These are phyloP conservation scores for Puya raimondii DNA, from an alignment of 176 grass and related monocot genomes.

Conservation along the genomic window DNA sequence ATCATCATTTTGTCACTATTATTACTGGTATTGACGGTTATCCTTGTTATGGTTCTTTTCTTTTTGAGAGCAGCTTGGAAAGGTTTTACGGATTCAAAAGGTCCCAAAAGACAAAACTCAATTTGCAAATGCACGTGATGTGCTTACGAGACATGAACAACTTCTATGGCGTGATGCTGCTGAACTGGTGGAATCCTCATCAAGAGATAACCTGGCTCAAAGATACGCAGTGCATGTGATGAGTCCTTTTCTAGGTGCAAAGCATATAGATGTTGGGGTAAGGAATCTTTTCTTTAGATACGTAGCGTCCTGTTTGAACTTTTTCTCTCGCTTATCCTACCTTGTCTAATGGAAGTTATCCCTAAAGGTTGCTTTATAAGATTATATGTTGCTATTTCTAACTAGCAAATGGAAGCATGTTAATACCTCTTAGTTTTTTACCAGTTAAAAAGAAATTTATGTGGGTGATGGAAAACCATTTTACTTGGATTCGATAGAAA, in stretches of 20 bases:
- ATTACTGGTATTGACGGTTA: too few relatives aligned
- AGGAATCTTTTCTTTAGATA: not conserved
- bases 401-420: not conserved
- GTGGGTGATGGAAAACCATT: too few relatives aligned
- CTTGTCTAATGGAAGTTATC: not conserved
- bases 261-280: slow-evolving; percentile 75
- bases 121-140: slow-evolving; percentile 22
- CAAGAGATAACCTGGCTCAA: slow-evolving; percentile 48
- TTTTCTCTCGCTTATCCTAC: not conserved
- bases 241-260: slow-evolving; percentile 47
- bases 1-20: too few relatives aligned
- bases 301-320: not conserved
- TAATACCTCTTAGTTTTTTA: too few relatives aligned
- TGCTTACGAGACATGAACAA: slow-evolving; percentile 59
- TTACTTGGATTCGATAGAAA: too few relatives aligned
- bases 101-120: slow-evolving; percentile 34
- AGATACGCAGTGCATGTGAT: slow-evolving; percentile 55
- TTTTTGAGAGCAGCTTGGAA: slow-evolving; percentile 43
- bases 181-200: slow-evolving; percentile 48
- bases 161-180: slow-evolving; percentile 55
- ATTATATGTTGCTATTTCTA: not conserved
- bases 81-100: slow-evolving; percentile 77
- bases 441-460: too few relatives aligned
- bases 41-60: not conserved
- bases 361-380: not conserved